Conservation (phyloP, 1,139 yeast species). For the Meyerozyma smithsonii region DNA sequence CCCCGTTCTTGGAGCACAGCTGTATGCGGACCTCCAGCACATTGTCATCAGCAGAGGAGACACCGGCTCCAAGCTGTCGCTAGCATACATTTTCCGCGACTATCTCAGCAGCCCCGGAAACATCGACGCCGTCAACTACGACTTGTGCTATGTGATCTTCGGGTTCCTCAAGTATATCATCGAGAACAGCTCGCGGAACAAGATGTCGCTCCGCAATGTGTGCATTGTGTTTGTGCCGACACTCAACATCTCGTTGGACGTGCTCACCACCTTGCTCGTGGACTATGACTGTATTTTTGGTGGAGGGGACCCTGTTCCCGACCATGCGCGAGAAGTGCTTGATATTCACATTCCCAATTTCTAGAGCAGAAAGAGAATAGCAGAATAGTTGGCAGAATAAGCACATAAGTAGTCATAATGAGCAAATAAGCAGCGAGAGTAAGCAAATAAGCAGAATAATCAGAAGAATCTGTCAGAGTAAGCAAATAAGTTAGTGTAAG, state of each 20-base stretch:
- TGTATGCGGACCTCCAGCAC: conserved; percentile 33
- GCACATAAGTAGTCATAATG: too few relatives aligned
- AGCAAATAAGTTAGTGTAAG: too few relatives aligned
- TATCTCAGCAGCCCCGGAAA: conserved; percentile 22
- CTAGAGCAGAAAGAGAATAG: too few relatives aligned
- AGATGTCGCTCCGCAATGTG: conserved; percentile 77
- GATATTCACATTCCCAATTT: conserved; percentile 42
- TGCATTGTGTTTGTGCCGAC: conserved; percentile 89
- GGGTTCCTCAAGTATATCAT: conserved; percentile 64
- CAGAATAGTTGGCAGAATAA: too few relatives aligned
- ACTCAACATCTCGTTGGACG: conserved; percentile 62
- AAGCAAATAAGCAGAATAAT: too few relatives aligned
- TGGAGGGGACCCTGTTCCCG: conserved; percentile 40
- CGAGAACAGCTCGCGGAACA: conserved; percentile 58
- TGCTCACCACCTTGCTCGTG: conserved; percentile 56
- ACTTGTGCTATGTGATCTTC: conserved; percentile 62
- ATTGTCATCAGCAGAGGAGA: conserved; percentile 20
- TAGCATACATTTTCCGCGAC: conserved; percentile 29
- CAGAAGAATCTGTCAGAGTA: too few relatives aligned
- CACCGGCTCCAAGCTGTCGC: conserved; percentile 15
- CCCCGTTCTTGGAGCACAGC: conserved; percentile 52
- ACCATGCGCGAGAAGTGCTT: conserved; percentile 32
- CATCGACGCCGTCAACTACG: conserved; percentile 45
- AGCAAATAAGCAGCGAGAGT: too few relatives aligned
- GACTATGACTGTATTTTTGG: conserved; percentile 66